Evolutionary conservation across 2,329 filamentous ascomycete genomes (phyloP).

Genomic region (Coniochaeta ligniaria): DNA sequence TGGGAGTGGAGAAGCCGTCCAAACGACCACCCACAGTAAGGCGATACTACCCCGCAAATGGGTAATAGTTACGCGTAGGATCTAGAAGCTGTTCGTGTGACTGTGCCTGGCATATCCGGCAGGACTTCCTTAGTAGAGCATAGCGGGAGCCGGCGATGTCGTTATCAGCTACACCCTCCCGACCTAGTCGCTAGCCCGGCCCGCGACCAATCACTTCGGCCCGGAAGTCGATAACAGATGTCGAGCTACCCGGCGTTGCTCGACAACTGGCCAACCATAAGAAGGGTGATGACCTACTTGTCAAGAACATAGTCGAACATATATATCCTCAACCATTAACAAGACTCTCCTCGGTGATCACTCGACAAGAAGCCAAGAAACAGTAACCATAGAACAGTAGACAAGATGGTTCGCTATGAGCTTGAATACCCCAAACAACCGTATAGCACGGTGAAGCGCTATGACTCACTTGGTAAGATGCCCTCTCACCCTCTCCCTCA

Average conservation of each 20-base stretch:
- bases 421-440: conserved; percentile 57
- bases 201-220: background rate
- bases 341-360: background rate
- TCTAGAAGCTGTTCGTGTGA: no score
- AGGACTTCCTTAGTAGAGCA: background rate
- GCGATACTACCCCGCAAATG: no score
- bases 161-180: background rate
- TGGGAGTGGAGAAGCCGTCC: no score
- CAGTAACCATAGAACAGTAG: background rate
- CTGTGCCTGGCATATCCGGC: background rate
- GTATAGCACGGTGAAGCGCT: conserved; percentile 60
- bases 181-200: background rate
- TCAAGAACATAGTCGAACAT: background rate
- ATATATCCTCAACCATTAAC: background rate
- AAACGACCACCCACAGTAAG: no score
- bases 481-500: conserved; percentile 1
- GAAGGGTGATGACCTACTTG: background rate
- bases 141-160: background rate
- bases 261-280: background rate
- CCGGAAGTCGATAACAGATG: background rate
- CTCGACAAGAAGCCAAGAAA: background rate
- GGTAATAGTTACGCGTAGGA: no score
- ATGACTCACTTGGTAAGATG: conserved; percentile 52
- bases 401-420: conserved; percentile 32
- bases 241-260: background rate